Evolutionary conservation across 192 early-diverging fungal genomes (phyloP).

Genomic region (Coemansia sp.): DNA sequence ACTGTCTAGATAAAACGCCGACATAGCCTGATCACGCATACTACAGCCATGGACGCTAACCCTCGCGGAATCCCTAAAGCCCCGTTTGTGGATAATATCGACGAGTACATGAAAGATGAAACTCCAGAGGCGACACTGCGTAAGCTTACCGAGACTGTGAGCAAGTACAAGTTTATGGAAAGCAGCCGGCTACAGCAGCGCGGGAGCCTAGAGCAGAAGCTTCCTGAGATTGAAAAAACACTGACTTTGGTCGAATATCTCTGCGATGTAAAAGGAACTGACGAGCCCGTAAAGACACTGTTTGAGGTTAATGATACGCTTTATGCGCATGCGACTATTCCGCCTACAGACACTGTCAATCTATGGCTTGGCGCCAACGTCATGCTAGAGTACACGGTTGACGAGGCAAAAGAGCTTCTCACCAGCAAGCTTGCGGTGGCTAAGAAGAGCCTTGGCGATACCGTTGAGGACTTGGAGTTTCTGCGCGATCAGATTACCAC

Average conservation of each 20-base stretch:
- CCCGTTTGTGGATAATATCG: slow-evolving; percentile 92
- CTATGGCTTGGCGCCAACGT: slow-evolving; percentile 98
- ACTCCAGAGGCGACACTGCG: slow-evolving; percentile 80
- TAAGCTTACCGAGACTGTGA: slow-evolving; percentile 90
- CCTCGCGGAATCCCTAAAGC: slow-evolving; percentile 93
- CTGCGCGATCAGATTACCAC: slow-evolving; percentile 96
- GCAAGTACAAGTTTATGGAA: slow-evolving; percentile 99
- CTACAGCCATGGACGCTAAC: slow-evolving; percentile 62
- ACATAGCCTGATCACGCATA: background rate
- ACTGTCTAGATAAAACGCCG: too few species aligned
- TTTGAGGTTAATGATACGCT: slow-evolving; percentile 96
- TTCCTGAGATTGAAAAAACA: slow-evolving; percentile 95
- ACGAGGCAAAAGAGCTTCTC: slow-evolving; percentile 80
- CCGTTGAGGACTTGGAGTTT: slow-evolving; percentile 88
- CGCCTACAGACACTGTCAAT: slow-evolving; percentile 75
- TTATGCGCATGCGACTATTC: slow-evolving; percentile 79
- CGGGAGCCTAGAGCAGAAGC: slow-evolving; percentile 81
- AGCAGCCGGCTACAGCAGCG: slow-evolving; percentile 81
- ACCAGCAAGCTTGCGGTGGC: slow-evolving; percentile 72
- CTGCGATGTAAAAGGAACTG: slow-evolving; percentile 56
- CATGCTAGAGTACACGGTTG: slow-evolving; percentile 93
- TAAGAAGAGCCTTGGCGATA: slow-evolving; percentile 65
- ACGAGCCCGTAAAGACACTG: slow-evolving; percentile 72
- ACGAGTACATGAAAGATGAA: slow-evolving; percentile 73
- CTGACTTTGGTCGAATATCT: slow-evolving; percentile 83